These are phyloP conservation scores for Prinsepia uniflora DNA, from an alignment of 306 rosid genomes.

Conservation along the genomic window DNA sequence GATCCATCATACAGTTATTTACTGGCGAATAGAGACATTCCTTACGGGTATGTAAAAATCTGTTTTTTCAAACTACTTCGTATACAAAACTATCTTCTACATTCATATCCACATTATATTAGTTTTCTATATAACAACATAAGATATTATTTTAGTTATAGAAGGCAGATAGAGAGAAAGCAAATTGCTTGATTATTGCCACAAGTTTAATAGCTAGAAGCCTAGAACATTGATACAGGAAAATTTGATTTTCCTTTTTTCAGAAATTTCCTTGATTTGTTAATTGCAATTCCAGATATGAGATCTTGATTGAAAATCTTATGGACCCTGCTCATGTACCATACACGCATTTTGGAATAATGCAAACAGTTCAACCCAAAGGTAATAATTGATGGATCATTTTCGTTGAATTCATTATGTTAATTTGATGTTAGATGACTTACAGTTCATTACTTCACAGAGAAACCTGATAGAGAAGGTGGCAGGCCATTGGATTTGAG, in stretches of 20 bases:
- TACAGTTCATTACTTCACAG: slow-evolving; percentile 35
- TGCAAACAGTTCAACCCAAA: slow-evolving; percentile 46
- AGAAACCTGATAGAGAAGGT: slow-evolving; percentile 85
- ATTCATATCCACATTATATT: too few species aligned
- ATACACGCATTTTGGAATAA: slow-evolving; percentile 70
- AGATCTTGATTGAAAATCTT: slow-evolving; percentile 81
- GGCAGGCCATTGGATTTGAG: slow-evolving; percentile 72
- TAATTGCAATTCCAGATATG: slow-evolving; percentile 60
- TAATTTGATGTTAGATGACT: slow-evolving; percentile 12
- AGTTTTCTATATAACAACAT: too few species aligned
- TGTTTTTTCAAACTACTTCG: too few species aligned
- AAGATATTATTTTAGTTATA: too few species aligned
- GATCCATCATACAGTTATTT: too few species aligned
- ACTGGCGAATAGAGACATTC: too few species aligned
- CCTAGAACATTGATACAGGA: neutral
- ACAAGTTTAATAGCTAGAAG: too few species aligned
- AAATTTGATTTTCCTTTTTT: neutral
- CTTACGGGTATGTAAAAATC: too few species aligned
- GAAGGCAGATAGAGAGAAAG: too few species aligned
- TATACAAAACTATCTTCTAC: too few species aligned
- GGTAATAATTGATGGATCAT: slow-evolving; percentile 25
- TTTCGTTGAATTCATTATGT: slow-evolving; percentile 4
- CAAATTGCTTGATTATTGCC: neutral
- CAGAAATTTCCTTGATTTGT: neutral
- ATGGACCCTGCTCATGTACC: slow-evolving; percentile 94